Conservation (phyloP, 257 asterid genomes). For the Coffea eugenioides region DNA sequence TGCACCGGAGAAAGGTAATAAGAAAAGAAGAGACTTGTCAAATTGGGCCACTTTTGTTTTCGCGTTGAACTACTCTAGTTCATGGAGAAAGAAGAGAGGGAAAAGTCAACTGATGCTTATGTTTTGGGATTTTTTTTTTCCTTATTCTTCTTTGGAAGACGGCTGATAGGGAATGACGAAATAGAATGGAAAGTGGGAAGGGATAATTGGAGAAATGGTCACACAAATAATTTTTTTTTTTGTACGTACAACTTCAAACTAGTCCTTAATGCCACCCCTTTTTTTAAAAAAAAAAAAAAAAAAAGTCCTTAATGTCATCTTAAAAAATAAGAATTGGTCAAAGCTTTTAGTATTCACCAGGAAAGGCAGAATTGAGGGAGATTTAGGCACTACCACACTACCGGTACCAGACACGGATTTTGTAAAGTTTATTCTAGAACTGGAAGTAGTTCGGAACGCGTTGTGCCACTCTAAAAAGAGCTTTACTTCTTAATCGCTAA, state of each 20-base stretch:
- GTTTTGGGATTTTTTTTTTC: not conserved
- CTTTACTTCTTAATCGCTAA: not conserved
- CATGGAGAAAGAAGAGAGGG: slow-evolving; percentile 14
- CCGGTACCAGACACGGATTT: no score
- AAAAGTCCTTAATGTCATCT: no score
- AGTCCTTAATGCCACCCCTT: not conserved
- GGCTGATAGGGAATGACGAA: not conserved
- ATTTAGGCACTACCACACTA: no score
- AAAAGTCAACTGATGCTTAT: slow-evolving; percentile 41
- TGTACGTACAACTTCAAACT: not conserved
- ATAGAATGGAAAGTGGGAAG: slow-evolving; percentile 7
- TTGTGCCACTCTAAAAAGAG: not conserved
- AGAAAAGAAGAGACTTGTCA: slow-evolving; percentile 38
- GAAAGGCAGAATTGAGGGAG: not conserved
- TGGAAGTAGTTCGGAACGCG: not conserved
- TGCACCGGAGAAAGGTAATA: no score
- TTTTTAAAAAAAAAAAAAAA: no score
- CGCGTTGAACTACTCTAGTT: slow-evolving; percentile 2
- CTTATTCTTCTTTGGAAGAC: no score
- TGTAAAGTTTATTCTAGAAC: not conserved
- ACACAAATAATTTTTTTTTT: not conserved
- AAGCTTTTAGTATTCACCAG: no score
- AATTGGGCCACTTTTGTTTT: not conserved
- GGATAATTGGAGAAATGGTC: not conserved
- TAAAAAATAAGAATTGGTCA: not conserved